Base-by-base conservation (phyloP, 768 basidiomycete species). In the Gyrodon lividus region DNA sequence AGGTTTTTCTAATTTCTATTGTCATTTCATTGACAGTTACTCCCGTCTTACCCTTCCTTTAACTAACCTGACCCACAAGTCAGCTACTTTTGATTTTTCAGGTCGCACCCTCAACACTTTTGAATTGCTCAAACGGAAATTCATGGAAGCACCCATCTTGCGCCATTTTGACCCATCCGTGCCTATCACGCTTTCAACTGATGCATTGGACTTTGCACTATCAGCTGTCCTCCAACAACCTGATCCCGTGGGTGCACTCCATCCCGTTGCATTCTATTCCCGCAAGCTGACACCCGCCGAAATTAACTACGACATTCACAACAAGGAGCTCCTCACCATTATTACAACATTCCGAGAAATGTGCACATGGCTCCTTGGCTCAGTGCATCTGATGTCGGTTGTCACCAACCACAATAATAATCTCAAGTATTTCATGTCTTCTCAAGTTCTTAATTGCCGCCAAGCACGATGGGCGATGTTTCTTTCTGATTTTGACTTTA, bases 301-400 rank as follows among this genome's bases (percentile, higher is more conserved):
- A 48, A 46, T 67, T 22, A 77, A 77, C 58, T 78, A 78, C 55
- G 63, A 71, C 20, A 65, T 69, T 2, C 67, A 75, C 55, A 69
- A 78, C 55, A 74, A 75, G 56, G 78, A 79, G 52, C 55, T 77
- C 4, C 61, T 78, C 0, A 73, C 74, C 1, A 69, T 78, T 35
- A 52, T 77, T 6, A 57, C 66, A 4, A 55, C 64, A 0, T 67
- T 73, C 43, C 35, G 46, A 12, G 26, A 58, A 12, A 69, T 61
- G 71, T 46, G 63, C 0, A 54, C 59, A 7, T 72, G 58, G 48
- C 57, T 70, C 7, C 56, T 63, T 20, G 62, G 67, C 5, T 38
- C 58, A 0, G 12, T 20, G 0, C 2, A 26, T 1, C 59, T 63
- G 0, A 51, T 72, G 17, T 42, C 52, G 1, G 60, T 57, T 1